phyloP scores from a whole-genome alignment of 257 asterid genomes.

The Capsicum rhomboideum region DNA sequence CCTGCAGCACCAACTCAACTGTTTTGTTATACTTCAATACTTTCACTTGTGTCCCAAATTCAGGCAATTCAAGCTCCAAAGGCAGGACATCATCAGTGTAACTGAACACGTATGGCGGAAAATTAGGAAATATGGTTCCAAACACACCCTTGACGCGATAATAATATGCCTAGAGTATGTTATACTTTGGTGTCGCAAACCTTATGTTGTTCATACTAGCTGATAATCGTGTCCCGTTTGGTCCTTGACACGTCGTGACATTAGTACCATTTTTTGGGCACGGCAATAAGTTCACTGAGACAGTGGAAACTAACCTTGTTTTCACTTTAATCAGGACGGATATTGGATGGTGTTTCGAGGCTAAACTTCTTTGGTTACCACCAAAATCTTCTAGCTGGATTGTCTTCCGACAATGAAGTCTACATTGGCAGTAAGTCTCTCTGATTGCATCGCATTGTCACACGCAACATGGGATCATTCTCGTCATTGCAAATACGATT shows the following conservation, averaged over 20 bases:
- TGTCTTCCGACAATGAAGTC: too few relatives aligned
- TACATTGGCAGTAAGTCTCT: too few relatives aligned
- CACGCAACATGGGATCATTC: too few relatives aligned
- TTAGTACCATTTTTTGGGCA: conserved; percentile 15
- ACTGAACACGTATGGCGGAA: conserved; percentile 28
- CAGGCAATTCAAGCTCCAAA: conserved; percentile 13
- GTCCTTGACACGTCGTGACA: conserved; percentile 24
- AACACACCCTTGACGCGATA: conserved; percentile 17
- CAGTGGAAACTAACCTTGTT: conserved; percentile 28
- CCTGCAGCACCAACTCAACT: conserved; percentile 53
- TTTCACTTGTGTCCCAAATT: neutral
- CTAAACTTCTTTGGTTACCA: conserved; percentile 30
- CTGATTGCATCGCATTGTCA: too few relatives aligned
- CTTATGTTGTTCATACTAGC: conserved; percentile 48
- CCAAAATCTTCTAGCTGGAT: too few relatives aligned
- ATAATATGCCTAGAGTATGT: conserved; percentile 41
- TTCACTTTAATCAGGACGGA: conserved; percentile 26
- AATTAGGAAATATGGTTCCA: conserved; percentile 19
- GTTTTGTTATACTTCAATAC: conserved; percentile 14
- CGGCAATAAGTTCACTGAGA: conserved; percentile 41
- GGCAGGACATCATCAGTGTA: conserved; percentile 33
- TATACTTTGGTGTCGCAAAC: conserved; percentile 17
- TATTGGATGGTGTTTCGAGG: conserved; percentile 20
- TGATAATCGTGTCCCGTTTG: conserved; percentile 29
- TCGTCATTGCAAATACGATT: too few relatives aligned